Base-by-base conservation (phyloP, 1,284 basidiomycete species). In the Marasmius sp. region DNA sequence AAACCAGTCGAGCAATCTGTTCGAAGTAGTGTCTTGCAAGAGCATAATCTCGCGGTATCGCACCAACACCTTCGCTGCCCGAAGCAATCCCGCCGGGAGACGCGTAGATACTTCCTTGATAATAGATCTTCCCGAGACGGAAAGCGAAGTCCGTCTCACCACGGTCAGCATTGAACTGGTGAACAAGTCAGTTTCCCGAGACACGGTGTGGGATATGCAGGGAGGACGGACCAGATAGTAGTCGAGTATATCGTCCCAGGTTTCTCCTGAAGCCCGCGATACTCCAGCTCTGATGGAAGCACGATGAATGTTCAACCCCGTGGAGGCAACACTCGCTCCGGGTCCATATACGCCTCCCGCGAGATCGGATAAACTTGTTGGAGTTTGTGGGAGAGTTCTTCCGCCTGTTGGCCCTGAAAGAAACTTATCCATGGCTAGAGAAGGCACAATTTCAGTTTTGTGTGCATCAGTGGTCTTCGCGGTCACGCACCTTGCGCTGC, bases 321-420 rank as follows among this genome's bases (percentile, higher is more conserved):
- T 95, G 0, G 92, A 94, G 1, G 93, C 93, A 20, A 93, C 92
- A 62, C 93, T 95, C 2, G 97, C 94, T 56, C 96, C 95, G 12
- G 93, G 92, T 0, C 97, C 97, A 70, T 93, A 99, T 9, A 94
- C 86, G 1, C 97, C 97, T 14, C 96, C 97, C 6, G 83, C 86
- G 3, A 96, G 83, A 75, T 99, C 97, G 1, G 96, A 97, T 4
- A 99, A 79, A 7, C 91, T 84, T 0, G 93, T 89, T 36, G 93
- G 84, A 0, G 91, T 89, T 56, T 94, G 86, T 0, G 94, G 94
- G 3, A 99, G 79, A 0, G 92, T 93, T 11, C 88, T 83, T 9
- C 97, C 97, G 9, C 95, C 95, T 0, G 95, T 94, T 14, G 97
- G 95, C 5, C 97, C 97, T 0, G 88, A 83, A 41, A 88, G 72